A percentile compares a stretch with the other conserved stretches of the same genome.
Conservation (phyloP, 352 stramenopile species). For the Globisporangium splendens region DNA sequence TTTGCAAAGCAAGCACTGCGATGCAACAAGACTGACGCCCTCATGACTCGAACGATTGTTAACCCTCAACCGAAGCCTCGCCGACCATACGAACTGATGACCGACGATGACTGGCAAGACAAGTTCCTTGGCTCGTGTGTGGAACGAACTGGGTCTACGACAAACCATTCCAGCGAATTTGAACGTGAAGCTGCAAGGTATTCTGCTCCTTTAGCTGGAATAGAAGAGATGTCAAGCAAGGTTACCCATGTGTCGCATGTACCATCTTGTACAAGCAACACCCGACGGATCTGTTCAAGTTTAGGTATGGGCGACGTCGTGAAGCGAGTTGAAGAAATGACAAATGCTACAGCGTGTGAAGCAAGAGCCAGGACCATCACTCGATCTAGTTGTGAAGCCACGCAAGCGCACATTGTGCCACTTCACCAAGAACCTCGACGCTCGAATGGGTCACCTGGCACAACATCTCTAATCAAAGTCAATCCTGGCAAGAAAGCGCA, state of each 20-base stretch:
- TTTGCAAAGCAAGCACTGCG: constrained; percentile 9
- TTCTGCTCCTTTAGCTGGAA: too few species aligned
- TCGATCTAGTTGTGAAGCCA: too few species aligned
- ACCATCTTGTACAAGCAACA: not conserved
- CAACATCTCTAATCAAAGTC: not conserved
- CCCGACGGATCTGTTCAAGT: not conserved
- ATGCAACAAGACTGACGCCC: not conserved
- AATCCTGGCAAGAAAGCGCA: not conserved
- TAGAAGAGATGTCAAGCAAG: constrained; percentile 1
- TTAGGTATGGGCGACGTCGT: not conserved
- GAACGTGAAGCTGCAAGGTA: too few species aligned
- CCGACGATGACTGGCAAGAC: not conserved
- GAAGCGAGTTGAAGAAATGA: not conserved
- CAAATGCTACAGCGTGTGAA: not conserved
- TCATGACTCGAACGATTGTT: not conserved
- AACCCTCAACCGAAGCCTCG: not conserved
- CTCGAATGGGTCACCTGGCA: not conserved
- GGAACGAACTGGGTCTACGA: not conserved
- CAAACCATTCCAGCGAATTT: too few species aligned
- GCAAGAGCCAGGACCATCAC: too few species aligned
- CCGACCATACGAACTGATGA: not conserved
- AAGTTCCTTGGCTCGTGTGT: not conserved
- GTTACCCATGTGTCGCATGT: too few species aligned
- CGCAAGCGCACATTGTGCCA: not conserved
- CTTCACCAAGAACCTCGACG: not conserved